Percentiles rank a stretch among this genome's conserved stretches.
phyloP scores from a whole-genome alignment of 768 basidiomycete species.

The Lactifluus subvellereus region DNA sequence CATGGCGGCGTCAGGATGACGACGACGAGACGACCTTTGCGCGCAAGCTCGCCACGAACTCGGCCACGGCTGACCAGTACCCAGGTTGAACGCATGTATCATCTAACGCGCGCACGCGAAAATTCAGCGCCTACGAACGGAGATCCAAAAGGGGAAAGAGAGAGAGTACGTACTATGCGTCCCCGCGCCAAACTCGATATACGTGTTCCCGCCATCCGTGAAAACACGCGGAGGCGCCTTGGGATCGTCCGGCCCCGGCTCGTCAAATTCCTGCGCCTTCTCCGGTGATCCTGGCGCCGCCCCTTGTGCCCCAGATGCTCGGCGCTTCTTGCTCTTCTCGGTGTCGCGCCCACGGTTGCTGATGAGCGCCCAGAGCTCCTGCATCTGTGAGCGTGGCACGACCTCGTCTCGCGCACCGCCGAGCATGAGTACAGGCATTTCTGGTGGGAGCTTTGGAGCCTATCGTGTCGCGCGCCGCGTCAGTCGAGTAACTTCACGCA shows the following conservation, averaged over 20 bases:
- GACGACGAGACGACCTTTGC: neutral
- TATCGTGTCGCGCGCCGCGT: neutral
- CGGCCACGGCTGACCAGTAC: slow-evolving; percentile 29
- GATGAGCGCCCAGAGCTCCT: slow-evolving; percentile 60
- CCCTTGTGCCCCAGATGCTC: neutral
- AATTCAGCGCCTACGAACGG: neutral
- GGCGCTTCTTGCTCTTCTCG: neutral
- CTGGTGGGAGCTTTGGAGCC: slow-evolving; percentile 47
- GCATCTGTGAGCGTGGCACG: slow-evolving; percentile 74
- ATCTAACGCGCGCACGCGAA: slow-evolving; percentile 19
- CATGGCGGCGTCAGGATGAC: neutral
- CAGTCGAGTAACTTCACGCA: slow-evolving; percentile 22
- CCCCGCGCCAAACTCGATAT: slow-evolving; percentile 28
- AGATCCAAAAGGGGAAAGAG: neutral
- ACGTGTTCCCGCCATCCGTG: slow-evolving; percentile 23
- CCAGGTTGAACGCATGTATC: slow-evolving; percentile 32
- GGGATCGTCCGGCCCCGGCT: neutral
- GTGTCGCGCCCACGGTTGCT: slow-evolving; percentile 20
- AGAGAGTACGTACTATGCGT: slow-evolving; percentile 27
- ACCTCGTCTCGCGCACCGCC: slow-evolving; percentile 69
- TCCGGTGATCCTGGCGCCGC: neutral
- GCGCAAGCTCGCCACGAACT: slow-evolving; percentile 25
- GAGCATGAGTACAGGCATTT: slow-evolving; percentile 75
- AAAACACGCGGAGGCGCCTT: slow-evolving; percentile 15
- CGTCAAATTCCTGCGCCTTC: neutral